These are phyloP conservation scores for Mortierella claussenii DNA, from an alignment of 192 early-diverging fungal species.

Conservation along the genomic window DNA sequence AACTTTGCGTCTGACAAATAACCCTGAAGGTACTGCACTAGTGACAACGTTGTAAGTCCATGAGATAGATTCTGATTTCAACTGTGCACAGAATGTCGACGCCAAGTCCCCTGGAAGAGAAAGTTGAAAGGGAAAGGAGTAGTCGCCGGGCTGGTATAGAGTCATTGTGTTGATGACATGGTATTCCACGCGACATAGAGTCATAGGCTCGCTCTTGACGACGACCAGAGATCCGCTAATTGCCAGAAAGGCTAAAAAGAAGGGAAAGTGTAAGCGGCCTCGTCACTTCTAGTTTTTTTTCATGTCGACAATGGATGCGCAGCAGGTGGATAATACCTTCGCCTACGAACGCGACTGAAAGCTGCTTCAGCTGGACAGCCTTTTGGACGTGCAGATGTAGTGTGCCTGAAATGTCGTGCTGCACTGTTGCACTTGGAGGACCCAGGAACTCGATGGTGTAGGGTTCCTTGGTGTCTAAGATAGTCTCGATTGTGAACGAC, in stretches of 20 bases:
- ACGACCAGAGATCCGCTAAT: background rate
- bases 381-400: constrained; percentile 20
- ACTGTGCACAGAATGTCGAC: background rate
- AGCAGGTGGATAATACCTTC: constrained; percentile 31
- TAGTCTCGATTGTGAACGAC: constrained; percentile 25
- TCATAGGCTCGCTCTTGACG: constrained; percentile 11
- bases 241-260: too few relatives aligned
- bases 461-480: constrained; percentile 32
- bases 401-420: constrained; percentile 25
- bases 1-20: constrained; percentile 19
- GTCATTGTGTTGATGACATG: constrained; percentile 9
- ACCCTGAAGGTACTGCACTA: constrained; percentile 2
- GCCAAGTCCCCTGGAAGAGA: constrained; percentile 23
- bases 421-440: constrained; percentile 8
- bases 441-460: constrained; percentile 33
- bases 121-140: constrained; percentile 14
- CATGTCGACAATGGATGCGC: too few relatives aligned
- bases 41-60: constrained; percentile 22
- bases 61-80: background rate
- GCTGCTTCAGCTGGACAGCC: constrained; percentile 37
- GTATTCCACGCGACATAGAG: constrained; percentile 6
- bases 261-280: too few relatives aligned
- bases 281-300: too few relatives aligned
- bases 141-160: constrained; percentile 14
- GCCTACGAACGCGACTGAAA: constrained; percentile 19